Conservation (phyloP, 179 eudicot genomes). For the Camellia oleifera region DNA sequence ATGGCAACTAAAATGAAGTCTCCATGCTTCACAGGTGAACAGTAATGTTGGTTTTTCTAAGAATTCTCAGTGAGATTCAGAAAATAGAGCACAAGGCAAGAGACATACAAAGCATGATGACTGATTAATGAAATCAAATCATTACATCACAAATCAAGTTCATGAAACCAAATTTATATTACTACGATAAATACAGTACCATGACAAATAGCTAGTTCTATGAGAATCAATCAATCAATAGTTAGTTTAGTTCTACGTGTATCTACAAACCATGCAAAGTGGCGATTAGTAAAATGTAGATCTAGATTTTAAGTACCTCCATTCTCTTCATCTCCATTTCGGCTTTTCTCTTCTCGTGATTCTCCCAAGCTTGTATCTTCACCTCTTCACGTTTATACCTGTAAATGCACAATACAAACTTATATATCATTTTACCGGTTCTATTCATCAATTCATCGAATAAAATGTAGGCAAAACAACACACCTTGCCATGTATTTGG, state of each 20-base stretch:
- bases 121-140: neutral
- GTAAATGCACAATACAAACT: slow-evolving; percentile 12
- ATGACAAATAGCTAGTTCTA: neutral
- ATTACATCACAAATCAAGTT: neutral
- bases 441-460: neutral
- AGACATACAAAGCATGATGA: neutral
- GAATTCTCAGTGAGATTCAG: too few species aligned
- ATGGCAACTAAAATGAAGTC: too few species aligned
- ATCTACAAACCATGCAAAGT: neutral
- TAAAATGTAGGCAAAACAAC: neutral
- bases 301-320: slow-evolving; percentile 51
- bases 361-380: slow-evolving; percentile 98
- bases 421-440: neutral
- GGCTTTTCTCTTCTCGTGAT: slow-evolving; percentile 94
- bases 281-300: neutral
- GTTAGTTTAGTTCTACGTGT: too few species aligned
- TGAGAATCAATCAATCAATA: neutral
- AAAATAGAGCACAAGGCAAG: neutral
- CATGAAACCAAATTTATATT: neutral
- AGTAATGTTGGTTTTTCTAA: too few species aligned
- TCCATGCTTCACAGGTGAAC: too few species aligned
- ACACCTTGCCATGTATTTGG: slow-evolving; percentile 96
- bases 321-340: slow-evolving; percentile 94
- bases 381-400: slow-evolving; percentile 94
- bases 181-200: too few species aligned